A percentile compares a stretch with the other conserved stretches of the same genome.
Evolutionary conservation across 2,329 filamentous ascomycete species (phyloP).

Genomic region (Sclerotinia borealis): DNA sequence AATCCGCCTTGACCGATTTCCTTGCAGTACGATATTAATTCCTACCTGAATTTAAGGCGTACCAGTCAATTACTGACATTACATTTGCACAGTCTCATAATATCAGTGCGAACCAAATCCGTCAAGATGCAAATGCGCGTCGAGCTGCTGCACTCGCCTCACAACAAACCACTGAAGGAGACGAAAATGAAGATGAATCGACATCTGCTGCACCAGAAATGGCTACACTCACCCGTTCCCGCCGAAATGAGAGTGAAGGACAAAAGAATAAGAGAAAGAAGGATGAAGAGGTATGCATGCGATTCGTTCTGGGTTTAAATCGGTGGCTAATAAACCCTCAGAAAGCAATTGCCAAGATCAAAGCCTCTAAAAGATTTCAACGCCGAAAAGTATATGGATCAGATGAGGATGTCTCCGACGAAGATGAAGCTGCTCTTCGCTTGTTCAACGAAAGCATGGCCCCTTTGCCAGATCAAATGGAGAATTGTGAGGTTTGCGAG

Average conservation of each 20-base stretch:
- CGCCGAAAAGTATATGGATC: constrained; percentile 40
- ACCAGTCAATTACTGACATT: not conserved
- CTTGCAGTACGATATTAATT: constrained; percentile 45
- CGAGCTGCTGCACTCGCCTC: constrained; percentile 37
- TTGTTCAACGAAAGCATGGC: constrained; percentile 42
- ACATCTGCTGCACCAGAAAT: constrained; percentile 23
- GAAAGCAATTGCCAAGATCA: constrained; percentile 54
- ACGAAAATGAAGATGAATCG: constrained; percentile 32
- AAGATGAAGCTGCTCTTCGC: constrained; percentile 44
- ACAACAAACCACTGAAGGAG: constrained; percentile 24
- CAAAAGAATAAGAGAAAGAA: constrained; percentile 30
- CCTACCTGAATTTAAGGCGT: not conserved
- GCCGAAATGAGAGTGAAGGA: constrained; percentile 27
- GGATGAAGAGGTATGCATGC: constrained; percentile 38
- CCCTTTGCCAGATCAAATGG: constrained; percentile 62
- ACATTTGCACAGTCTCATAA: constrained; percentile 57
- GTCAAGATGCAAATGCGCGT: constrained; percentile 43
- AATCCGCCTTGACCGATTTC: constrained; percentile 63
- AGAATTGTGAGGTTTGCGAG: constrained; percentile 77
- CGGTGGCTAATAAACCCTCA: constrained; percentile 29
- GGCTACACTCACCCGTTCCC: constrained; percentile 20
- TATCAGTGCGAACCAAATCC: constrained; percentile 57
- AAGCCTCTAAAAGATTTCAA: constrained; percentile 52
- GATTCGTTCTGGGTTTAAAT: constrained; percentile 9
- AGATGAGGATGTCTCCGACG: constrained; percentile 39